A percentile compares a stretch with the other conserved stretches of the same genome.
phyloP scores from a whole-genome alignment of 306 rosid species.

The Parietaria judaica region DNA sequence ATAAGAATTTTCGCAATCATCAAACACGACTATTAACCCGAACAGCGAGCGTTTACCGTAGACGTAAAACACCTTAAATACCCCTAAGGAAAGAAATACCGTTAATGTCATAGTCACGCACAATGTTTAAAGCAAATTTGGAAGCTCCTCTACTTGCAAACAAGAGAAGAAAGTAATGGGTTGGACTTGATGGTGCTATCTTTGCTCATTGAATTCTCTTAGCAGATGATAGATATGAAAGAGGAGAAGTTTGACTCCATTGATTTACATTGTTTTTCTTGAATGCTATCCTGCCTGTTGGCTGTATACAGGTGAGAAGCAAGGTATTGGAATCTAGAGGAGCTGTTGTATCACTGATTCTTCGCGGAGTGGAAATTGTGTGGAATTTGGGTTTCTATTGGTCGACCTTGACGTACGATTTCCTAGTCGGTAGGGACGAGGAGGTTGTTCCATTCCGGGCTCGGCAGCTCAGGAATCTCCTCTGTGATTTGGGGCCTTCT shows the following conservation, averaged over 20 bases:
- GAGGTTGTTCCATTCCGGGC: slow-evolving; percentile 97
- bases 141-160: too few relatives aligned
- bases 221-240: not conserved
- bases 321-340: slow-evolving; percentile 89
- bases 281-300: slow-evolving; percentile 6
- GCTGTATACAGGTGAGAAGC: slow-evolving; percentile 54
- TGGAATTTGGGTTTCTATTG: slow-evolving; percentile 89
- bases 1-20: too few relatives aligned
- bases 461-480: slow-evolving; percentile 89
- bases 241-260: too few relatives aligned
- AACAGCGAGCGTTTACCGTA: too few relatives aligned
- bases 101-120: too few relatives aligned
- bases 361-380: slow-evolving; percentile 88
- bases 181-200: not conserved
- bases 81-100: too few relatives aligned
- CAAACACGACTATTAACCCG: too few relatives aligned
- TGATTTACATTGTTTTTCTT: not conserved
- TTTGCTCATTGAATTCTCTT: not conserved
- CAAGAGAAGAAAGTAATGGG: too few relatives aligned
- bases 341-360: slow-evolving; percentile 56
- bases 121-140: too few relatives aligned
- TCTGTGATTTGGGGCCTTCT: slow-evolving; percentile 92
- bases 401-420: slow-evolving; percentile 77
- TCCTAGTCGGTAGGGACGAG: slow-evolving; percentile 89
- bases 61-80: too few relatives aligned